Evolutionary conservation across 148 eudicot genomes (phyloP).

Genomic region (Linanthus parryae): DNA sequence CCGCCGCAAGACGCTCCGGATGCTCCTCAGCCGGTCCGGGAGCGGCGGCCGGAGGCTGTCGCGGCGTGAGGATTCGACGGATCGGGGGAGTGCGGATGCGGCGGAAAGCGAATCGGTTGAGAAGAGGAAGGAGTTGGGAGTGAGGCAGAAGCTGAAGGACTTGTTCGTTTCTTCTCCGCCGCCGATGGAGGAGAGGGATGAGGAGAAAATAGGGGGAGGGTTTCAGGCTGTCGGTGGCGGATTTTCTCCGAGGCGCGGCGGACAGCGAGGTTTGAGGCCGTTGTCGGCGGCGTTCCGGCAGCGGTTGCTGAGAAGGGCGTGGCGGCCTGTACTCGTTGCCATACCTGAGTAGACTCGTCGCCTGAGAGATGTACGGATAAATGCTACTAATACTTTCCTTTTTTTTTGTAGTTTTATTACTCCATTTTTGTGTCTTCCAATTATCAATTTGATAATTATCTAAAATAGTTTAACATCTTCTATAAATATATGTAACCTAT

Average conservation of each 20-base stretch:
- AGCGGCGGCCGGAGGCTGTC: conserved; percentile 17
- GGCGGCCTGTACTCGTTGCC: conserved; percentile 78
- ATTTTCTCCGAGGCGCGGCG: conserved; percentile 19
- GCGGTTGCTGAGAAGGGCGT: conserved; percentile 64
- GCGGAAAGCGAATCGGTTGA: conserved; percentile 1
- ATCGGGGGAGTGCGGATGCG: conserved; percentile 3
- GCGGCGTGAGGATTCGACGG: conserved; percentile 23
- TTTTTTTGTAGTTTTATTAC: too few species aligned
- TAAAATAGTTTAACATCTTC: too few species aligned
- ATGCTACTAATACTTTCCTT: too few species aligned
- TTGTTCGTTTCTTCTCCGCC: conserved; percentile 71
- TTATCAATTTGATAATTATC: too few species aligned
- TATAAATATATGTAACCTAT: too few species aligned
- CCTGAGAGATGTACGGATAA: too few species aligned
- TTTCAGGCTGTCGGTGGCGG: conserved; percentile 8
- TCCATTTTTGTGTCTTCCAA: too few species aligned
- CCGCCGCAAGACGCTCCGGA: conserved; percentile 88
- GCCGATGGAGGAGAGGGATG: conserved; percentile 24
- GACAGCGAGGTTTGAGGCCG: conserved; percentile 33
- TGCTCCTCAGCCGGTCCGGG: conserved; percentile 55
- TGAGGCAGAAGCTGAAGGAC: too few species aligned
- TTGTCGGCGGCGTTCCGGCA: conserved; percentile 69
- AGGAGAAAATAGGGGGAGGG: conserved; percentile 13
- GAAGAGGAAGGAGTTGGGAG: conserved; percentile 23
- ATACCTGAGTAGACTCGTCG: conserved; percentile 88